phyloP scores from a whole-genome alignment of 768 basidiomycete genomes.

The Tremella fuciformis region DNA sequence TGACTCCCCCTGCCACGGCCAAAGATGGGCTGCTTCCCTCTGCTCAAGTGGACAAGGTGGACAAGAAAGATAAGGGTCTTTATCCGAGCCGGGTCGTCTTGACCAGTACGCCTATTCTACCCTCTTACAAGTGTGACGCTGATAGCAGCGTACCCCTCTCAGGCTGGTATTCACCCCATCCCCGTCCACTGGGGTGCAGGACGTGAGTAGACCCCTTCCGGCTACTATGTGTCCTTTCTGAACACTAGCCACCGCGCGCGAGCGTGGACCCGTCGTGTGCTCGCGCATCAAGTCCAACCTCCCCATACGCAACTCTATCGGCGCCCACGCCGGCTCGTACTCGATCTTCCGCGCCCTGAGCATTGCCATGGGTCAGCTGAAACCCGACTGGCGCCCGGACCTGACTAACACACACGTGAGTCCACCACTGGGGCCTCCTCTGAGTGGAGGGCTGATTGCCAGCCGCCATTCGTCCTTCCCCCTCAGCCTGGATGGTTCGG shows the following conservation, averaged over 20 bases:
- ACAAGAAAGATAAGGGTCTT: conserved; percentile 47
- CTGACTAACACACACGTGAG: conserved; percentile 42
- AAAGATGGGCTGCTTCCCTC: no score
- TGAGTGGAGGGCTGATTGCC: conserved; percentile 60
- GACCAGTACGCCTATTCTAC: conserved; percentile 63
- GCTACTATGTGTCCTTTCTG: background rate
- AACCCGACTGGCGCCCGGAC: conserved; percentile 50
- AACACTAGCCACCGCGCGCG: conserved; percentile 55
- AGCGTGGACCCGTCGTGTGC: conserved; percentile 82
- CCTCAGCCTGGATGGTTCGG: conserved; percentile 71
- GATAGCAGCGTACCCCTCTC: conserved; percentile 74
- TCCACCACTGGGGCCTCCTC: conserved; percentile 2
- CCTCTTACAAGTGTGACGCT: background rate
- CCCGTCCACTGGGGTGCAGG: conserved; percentile 77
- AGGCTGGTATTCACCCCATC: conserved; percentile 78
- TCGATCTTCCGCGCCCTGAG: conserved; percentile 90
- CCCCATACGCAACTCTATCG: conserved; percentile 77
- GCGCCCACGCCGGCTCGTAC: conserved; percentile 89
- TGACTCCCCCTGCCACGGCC: conserved; percentile 7
- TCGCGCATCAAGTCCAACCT: conserved; percentile 71
- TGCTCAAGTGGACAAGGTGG: conserved; percentile 1
- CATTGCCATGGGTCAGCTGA: conserved; percentile 67
- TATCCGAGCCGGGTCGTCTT: conserved; percentile 81
- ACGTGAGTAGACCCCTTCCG: conserved; percentile 10
- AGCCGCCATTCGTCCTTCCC: conserved; percentile 77